These are phyloP conservation scores for Pleurostoma richardsiae DNA, from an alignment of 2,329 filamentous ascomycete genomes.

Conservation along the genomic window DNA sequence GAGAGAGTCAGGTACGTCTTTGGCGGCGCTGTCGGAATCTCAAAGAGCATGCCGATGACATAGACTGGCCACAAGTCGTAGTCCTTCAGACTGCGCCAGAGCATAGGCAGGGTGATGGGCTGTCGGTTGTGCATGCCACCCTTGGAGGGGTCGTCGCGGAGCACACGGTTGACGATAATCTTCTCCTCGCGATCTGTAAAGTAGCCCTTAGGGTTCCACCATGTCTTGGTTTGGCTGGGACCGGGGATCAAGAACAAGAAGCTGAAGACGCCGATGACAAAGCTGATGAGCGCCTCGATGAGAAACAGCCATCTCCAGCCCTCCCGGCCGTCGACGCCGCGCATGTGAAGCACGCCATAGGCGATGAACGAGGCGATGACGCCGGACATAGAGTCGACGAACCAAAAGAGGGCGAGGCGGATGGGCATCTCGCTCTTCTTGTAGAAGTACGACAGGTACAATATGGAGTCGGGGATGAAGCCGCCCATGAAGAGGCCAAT, in stretches of 20 bases:
- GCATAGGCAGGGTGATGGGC: slow-evolving; percentile 36
- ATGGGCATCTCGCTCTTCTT: slow-evolving; percentile 29
- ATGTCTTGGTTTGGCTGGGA: slow-evolving; percentile 4
- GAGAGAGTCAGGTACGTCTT: slow-evolving; percentile 45
- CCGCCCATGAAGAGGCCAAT: slow-evolving; percentile 20
- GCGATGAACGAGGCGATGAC: slow-evolving; percentile 17
- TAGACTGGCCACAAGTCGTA: slow-evolving; percentile 55
- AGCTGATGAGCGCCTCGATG: slow-evolving; percentile 34
- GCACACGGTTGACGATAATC: slow-evolving; percentile 49
- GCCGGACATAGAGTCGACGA: slow-evolving; percentile 12
- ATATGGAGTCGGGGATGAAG: slow-evolving; percentile 25
- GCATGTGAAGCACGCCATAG: slow-evolving; percentile 17
- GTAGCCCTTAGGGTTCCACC: slow-evolving; percentile 4
- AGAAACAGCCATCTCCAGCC: slow-evolving; percentile 37
- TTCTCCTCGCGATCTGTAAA: slow-evolving; percentile 32
- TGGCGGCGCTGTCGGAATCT: slow-evolving; percentile 39
- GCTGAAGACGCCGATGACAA: slow-evolving; percentile 2
- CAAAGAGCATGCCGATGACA: slow-evolving; percentile 37
- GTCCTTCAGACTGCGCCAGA: slow-evolving; percentile 43
- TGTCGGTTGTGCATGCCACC: slow-evolving; percentile 51
- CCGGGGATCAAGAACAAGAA: slow-evolving; percentile 5
- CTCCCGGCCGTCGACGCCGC: slow-evolving; percentile 15
- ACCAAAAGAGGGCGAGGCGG: slow-evolving; percentile 23
- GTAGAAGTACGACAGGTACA: slow-evolving; percentile 27
- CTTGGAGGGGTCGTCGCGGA: slow-evolving; percentile 48